Base-by-base conservation (phyloP, 2,329 filamentous ascomycete species). In the Ophiostoma sp. region DNA sequence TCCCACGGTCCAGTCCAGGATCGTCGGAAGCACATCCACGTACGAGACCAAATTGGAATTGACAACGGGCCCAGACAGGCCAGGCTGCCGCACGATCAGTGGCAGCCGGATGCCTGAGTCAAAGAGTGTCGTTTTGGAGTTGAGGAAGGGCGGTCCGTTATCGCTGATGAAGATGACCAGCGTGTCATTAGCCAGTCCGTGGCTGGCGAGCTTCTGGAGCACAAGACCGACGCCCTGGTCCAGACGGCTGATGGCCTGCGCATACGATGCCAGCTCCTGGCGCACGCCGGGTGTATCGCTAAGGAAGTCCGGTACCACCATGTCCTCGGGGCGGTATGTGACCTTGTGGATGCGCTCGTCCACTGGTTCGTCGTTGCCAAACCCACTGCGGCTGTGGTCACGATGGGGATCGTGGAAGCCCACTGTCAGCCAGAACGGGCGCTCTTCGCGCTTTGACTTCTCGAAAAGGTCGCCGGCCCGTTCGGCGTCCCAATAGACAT, bases 401-500 rank as follows among this genome's bases (percentile, higher is more conserved):
- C 81, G 77, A 72, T 83, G 82, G 3, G 81, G 81, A 68, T 84
- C 81, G 16, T 77, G 75, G 68, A 75, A 82, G 3, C 79, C 81
- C 44, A 83, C 76, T 0, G 81, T 83, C 47, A 83, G 74, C 69
- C 77, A 78, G 70, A 83, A 83, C 0, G 80, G 76, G 45, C 74
- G 74, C 0, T 52, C 16, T 4, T 74, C 71, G 1, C 71, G 70
- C 38, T 75, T 75, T 1, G 78, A 75, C 14, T 74, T 63, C 5
- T 77, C 71, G 58, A 83, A 79, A 70, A 83, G 81, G 0, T 69
- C 72, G 8, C 71, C 75, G 0, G 77, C 77, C 58, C 75, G 75
- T 38, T 78, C 78, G 0, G 81, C 79, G 7, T 78, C 75, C 72
- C 74, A 75, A 12, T 75, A 75, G 5, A 83, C 80, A 69, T 84